Evolutionary conservation across 179 eudicot species (phyloP).

Genomic region (Monotropa hypopitys): DNA sequence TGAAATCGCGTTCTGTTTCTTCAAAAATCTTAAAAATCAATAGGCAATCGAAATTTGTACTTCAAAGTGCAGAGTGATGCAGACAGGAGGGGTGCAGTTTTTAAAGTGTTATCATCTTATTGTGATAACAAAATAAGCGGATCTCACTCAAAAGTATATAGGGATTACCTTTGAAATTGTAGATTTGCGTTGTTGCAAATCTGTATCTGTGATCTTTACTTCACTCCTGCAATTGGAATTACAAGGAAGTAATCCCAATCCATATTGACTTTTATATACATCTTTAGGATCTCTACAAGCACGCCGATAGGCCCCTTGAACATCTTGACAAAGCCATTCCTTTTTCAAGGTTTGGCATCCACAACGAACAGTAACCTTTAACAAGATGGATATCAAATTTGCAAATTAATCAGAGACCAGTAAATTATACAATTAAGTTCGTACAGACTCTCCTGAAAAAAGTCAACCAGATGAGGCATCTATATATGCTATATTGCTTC

Average conservation of each 20-base stretch:
- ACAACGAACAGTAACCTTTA: slow-evolving; percentile 73
- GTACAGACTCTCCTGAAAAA: not conserved
- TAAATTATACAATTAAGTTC: not conserved
- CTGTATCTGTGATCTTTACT: slow-evolving; percentile 39
- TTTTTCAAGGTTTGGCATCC: slow-evolving; percentile 78
- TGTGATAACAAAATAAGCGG: not conserved
- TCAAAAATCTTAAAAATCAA: not conserved
- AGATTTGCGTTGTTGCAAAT: slow-evolving; percentile 61
- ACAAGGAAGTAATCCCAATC: slow-evolving; percentile 72
- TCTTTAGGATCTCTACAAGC: slow-evolving; percentile 55
- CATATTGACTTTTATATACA: slow-evolving; percentile 53
- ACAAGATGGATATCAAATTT: slow-evolving; percentile 3
- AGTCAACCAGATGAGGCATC: not conserved
- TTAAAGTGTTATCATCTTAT: not conserved
- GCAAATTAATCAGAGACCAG: not conserved
- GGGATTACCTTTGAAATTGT: slow-evolving; percentile 47
- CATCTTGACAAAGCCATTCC: slow-evolving; percentile 79
- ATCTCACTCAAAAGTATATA: not conserved
- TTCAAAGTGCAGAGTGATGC: not conserved
- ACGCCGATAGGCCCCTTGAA: slow-evolving; percentile 47
- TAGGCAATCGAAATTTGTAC: not conserved
- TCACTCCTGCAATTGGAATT: slow-evolving; percentile 60
- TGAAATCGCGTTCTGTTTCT: not conserved
- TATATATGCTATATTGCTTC: not conserved
- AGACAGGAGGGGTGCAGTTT: not conserved